Conservation (phyloP, 768 basidiomycete genomes). For the Flagelloscypha sp. region DNA sequence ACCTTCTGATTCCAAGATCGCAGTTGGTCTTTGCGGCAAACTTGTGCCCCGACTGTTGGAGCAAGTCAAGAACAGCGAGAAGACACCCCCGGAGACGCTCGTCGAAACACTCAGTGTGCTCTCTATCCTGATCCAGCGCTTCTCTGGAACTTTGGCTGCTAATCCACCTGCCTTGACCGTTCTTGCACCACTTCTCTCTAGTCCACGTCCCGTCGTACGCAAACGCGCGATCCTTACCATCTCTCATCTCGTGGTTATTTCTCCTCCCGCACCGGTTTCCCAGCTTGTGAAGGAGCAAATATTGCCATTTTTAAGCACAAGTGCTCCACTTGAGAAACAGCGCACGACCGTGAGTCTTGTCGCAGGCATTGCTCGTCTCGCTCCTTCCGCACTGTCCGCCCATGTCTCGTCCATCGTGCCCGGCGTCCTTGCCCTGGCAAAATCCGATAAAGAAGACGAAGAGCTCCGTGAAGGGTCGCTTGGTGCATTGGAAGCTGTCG, state of each 20-base stretch:
- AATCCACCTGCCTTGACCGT: constrained; percentile 54
- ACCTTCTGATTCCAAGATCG: constrained; percentile 73
- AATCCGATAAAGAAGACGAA: constrained; percentile 74
- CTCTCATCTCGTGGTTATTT: constrained; percentile 75
- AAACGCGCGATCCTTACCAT: constrained; percentile 87
- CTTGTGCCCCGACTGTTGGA: constrained; percentile 75
- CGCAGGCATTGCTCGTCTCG: constrained; percentile 70
- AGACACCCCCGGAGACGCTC: constrained; percentile 72
- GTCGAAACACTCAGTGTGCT: constrained; percentile 80
- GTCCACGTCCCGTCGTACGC: constrained; percentile 75
- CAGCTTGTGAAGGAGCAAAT: constrained; percentile 53
- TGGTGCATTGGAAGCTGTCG: constrained; percentile 83
- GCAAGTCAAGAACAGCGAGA: constrained; percentile 67
- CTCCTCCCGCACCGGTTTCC: constrained; percentile 52
- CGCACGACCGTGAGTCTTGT: constrained; percentile 72
- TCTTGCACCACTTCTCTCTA: constrained; percentile 65
- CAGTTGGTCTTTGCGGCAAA: constrained; percentile 71
- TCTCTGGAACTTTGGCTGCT: constrained; percentile 59
- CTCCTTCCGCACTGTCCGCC: constrained; percentile 57
- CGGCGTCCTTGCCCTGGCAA: constrained; percentile 58
- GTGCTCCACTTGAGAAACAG: constrained; percentile 57
- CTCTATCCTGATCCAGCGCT: constrained; percentile 81
- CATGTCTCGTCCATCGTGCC: constrained; percentile 58
- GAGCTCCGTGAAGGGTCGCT: constrained; percentile 72
- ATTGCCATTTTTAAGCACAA: constrained; percentile 45